Percentiles rank a stretch among this genome's conserved stretches.
Conservation (phyloP, 805 yeast genomes). For the Starmerella vaccinii region DNA sequence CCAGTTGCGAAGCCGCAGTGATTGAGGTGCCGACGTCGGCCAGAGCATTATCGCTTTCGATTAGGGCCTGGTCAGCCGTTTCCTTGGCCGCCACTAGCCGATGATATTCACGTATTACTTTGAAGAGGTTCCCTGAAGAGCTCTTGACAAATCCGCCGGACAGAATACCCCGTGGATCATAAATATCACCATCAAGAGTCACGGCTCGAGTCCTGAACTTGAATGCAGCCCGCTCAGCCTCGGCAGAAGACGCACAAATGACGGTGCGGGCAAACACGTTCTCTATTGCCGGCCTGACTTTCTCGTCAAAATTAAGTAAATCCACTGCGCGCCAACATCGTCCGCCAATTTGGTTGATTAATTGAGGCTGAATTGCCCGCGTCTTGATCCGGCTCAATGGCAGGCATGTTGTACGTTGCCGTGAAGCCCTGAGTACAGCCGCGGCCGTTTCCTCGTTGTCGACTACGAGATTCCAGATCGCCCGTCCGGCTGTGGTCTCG, state of each 20-base stretch:
- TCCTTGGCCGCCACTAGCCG: neutral
- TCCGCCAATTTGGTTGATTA: slow-evolving; percentile 58
- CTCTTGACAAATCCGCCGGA: slow-evolving; percentile 45
- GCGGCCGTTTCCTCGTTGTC: slow-evolving; percentile 82
- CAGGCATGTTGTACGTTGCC: slow-evolving; percentile 78
- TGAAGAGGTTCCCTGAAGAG: slow-evolving; percentile 4
- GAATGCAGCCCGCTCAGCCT: slow-evolving; percentile 54
- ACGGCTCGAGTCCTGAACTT: slow-evolving; percentile 76
- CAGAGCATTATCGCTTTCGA: neutral
- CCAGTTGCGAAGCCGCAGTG: slow-evolving; percentile 7
- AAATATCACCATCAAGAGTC: slow-evolving; percentile 84
- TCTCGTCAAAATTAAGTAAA: slow-evolving; percentile 61
- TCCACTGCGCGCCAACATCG: slow-evolving; percentile 85
- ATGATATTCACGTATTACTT: slow-evolving; percentile 10
- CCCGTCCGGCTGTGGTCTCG: slow-evolving; percentile 89
- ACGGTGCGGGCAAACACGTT: slow-evolving; percentile 86
- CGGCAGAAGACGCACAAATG: slow-evolving; percentile 74
- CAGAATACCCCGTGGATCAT: slow-evolving; percentile 91
- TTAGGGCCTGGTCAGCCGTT: neutral
- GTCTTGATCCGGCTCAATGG: slow-evolving; percentile 81
- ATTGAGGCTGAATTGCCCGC: slow-evolving; percentile 41
- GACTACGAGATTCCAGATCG: slow-evolving; percentile 81
- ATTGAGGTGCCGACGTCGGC: neutral
- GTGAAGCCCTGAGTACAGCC: slow-evolving; percentile 65
- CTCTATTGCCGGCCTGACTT: slow-evolving; percentile 73